Base-by-base conservation (phyloP, 331 rosid genomes). In the Rhamnella rubrinervis region DNA sequence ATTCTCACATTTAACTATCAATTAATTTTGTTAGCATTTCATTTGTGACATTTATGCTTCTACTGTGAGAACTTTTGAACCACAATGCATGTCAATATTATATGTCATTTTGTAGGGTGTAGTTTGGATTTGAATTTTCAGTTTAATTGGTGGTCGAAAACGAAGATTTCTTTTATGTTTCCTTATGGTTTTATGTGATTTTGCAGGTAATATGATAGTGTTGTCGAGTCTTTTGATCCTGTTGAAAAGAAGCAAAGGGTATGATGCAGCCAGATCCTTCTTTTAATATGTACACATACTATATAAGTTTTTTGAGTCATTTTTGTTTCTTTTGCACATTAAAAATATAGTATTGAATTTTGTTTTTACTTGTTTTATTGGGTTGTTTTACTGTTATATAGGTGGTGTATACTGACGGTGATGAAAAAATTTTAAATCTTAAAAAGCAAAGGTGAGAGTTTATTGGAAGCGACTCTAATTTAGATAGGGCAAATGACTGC, bases 371-470 rank as follows among this genome's bases (percentile, higher is more conserved):
- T 2, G 17, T 37, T 41, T 38, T n/a, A 18, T 46, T 58, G 46
- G 47, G 55, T 20, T 44, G 28, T 49, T 21, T 23, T 13, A 71
- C 68, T 77, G 63, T 68, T 69, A 23, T 73, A 49, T 67, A 91
- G 99, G 93, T 95, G 40, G 11, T 44, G 44, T 95, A 95, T 68
- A 82, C 72, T 53, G 99, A 91, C 76, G 99, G 97, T 52, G 99
- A 95, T 60, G 35, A 65, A 55, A 97, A 95, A 81, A 18, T 58
- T 41, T 78, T 95, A 55, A 73, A 79, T 83, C 96, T 95, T 65
- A 63, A 12, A 46, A 82, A 51, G 49, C 87, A 95, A 77, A 87
- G 26, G 71, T 95, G 89, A 88, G 55, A 86, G 59, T 25, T 71
- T 58, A 70, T 86, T 73, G 72, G 75, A n/a, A n/a, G 63, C 16